Evolutionary conservation across 2,329 filamentous ascomycete species (phyloP).

Genomic region (Cercospora sp.): DNA sequence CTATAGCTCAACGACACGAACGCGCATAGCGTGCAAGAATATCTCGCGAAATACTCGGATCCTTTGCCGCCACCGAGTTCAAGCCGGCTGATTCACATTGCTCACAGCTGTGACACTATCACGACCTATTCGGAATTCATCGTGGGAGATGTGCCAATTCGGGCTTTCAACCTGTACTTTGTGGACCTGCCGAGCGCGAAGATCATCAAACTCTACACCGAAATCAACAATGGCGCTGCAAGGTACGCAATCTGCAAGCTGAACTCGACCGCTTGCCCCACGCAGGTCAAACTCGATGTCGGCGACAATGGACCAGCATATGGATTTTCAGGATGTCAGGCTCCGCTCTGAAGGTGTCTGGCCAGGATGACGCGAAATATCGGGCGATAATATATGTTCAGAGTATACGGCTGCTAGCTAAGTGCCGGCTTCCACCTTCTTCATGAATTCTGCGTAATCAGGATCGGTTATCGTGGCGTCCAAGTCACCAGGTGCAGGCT

Average conservation of each 20-base stretch:
- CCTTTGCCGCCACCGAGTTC: background rate
- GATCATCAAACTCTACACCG: constrained; percentile 8
- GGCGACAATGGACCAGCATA: background rate
- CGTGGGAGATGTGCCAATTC: background rate
- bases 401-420: background rate
- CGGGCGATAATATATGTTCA: too few species aligned
- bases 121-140: constrained; percentile 12
- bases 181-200: background rate
- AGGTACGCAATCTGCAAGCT: constrained; percentile 11
- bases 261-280: constrained; percentile 1
- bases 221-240: constrained; percentile 12
- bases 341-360: background rate
- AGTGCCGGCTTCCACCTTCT: constrained; percentile 11
- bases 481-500: constrained; percentile 38
- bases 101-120: constrained; percentile 11
- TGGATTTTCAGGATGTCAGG: constrained; percentile 3
- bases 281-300: background rate
- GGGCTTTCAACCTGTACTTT: constrained; percentile 5
- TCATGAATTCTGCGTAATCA: constrained; percentile 24
- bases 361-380: too few species aligned
- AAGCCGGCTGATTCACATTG: background rate
- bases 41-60: background rate
- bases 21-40: constrained; percentile 1
- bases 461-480: constrained; percentile 38
- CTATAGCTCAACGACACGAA: constrained; percentile 7